Conservation (phyloP, 805 yeast species). For the Lipomyces yamadae region DNA sequence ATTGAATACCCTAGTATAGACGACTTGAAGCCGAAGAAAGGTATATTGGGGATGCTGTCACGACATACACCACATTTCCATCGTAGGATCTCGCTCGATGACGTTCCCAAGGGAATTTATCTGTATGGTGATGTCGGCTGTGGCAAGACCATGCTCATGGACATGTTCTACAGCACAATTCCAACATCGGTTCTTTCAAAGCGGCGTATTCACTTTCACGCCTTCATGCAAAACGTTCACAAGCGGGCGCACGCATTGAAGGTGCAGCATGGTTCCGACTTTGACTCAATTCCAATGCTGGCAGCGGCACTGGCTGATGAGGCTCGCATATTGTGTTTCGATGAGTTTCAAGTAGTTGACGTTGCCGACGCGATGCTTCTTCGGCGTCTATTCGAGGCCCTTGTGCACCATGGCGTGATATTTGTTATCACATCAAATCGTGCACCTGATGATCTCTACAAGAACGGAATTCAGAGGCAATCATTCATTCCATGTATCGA, state of each 20-base stretch:
- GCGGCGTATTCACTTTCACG: constrained; percentile 89
- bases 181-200: constrained; percentile 74
- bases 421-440: constrained; percentile 94
- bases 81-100: constrained; percentile 12
- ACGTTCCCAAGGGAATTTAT: constrained; percentile 77
- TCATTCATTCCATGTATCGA: constrained; percentile 92
- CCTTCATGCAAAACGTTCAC: constrained; percentile 93
- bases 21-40: constrained; percentile 57
- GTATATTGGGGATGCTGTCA: constrained; percentile 40
- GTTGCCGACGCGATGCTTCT: constrained; percentile 98
- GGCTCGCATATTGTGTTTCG: constrained; percentile 85
- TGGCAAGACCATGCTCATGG: constrained; percentile 98
- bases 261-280: constrained; percentile 64
- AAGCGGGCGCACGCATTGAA: constrained; percentile 81
- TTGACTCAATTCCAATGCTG: constrained; percentile 80
- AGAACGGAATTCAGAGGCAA: constrained; percentile 91
- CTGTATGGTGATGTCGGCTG: constrained; percentile 98
- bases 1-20: constrained; percentile 59
- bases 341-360: constrained; percentile 97
- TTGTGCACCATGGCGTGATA: constrained; percentile 73
- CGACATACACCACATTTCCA: constrained; percentile 17
- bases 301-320: constrained; percentile 82
- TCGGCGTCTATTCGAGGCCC: constrained; percentile 70
- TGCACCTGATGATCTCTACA: constrained; percentile 90
- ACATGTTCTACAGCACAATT: constrained; percentile 82